phyloP scores from a whole-genome alignment of 176 grass and related monocot genomes.

The Poa annua region DNA sequence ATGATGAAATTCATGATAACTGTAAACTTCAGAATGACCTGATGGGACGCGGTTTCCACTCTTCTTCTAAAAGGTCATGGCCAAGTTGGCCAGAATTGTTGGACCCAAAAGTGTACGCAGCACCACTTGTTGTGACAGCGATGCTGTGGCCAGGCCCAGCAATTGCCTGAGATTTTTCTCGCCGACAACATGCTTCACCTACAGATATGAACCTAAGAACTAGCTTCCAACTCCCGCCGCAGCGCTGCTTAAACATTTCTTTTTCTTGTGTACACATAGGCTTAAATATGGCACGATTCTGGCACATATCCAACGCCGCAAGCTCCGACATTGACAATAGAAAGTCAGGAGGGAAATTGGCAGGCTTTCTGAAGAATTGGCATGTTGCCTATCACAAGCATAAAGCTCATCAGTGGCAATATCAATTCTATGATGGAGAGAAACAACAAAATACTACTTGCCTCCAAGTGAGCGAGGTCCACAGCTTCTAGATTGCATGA shows the following conservation, averaged over 20 bases:
- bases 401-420: slow-evolving; percentile 67
- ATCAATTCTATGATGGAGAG: slow-evolving; percentile 61
- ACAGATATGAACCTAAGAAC: slow-evolving; percentile 89
- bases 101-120: slow-evolving; percentile 77
- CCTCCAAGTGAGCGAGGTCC: slow-evolving; percentile 91
- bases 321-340: slow-evolving; percentile 80
- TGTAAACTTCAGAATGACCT: slow-evolving; percentile 68
- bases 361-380: slow-evolving; percentile 88
- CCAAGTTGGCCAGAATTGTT: slow-evolving; percentile 91
- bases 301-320: slow-evolving; percentile 88
- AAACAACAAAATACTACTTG: slow-evolving; percentile 62
- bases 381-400: slow-evolving; percentile 75
- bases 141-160: slow-evolving; percentile 87
- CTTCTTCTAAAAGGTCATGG: slow-evolving; percentile 79
- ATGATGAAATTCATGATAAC: slow-evolving; percentile 45
- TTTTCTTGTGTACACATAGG: slow-evolving; percentile 71
- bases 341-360: slow-evolving; percentile 81
- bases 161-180: slow-evolving; percentile 86
- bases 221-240: slow-evolving; percentile 83
- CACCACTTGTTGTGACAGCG: slow-evolving; percentile 64
- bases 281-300: slow-evolving; percentile 89
- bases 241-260: slow-evolving; percentile 68
- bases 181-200: slow-evolving; percentile 73
- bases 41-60: slow-evolving; percentile 78
- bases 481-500: slow-evolving; percentile 68